Base-by-base conservation (phyloP, 192 early-diverging fungal species). In the Coemansia sp. region DNA sequence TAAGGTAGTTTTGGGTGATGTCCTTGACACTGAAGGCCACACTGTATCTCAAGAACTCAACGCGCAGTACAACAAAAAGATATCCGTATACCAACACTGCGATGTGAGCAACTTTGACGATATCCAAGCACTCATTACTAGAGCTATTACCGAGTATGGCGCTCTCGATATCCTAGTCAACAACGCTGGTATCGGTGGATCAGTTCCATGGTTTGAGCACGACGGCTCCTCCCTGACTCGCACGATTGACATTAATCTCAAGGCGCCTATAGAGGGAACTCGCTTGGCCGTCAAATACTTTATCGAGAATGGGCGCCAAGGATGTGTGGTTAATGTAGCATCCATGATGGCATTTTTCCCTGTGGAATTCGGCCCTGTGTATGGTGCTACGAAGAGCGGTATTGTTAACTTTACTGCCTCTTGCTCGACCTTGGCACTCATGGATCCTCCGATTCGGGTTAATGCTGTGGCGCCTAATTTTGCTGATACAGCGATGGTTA, bases 381-480 rank as follows among this genome's bases (percentile, higher is more conserved):
- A 94, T 73, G 86, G 86, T 7, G 91, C 91, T 0, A 88, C 90
- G 27, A 94, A 94, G 81, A 88, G 83, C 53, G 93, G 88, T 15
- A 87, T 93, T 12, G 86, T 86, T 15, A 85, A 86, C 34, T 89
- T 92, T 56, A 87, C 88, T 0, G 74, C 80, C 3, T 53, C 68
- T 1, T 85, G 84, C n/a, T 72, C 80, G 1, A 85, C 83, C 22
- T 61, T 85, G 36, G 76, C 82, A 0, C 62, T 17, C 34, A 65
- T 71, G 56, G 80, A 71, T 15, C 62, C 74, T 22, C 71, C 70
- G 1, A 86, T 91, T 48, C 85, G 83, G 4, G 87, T 91, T 61
- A 91, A 91, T 70, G 86, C 85, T 8, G 75, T 91, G 3, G 88
- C 89, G 0, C 89, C 89, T 1, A 81, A 77, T 56, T 89, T 85